Conservation (phyloP, 257 asterid genomes). For the Leonotis leonurus region DNA sequence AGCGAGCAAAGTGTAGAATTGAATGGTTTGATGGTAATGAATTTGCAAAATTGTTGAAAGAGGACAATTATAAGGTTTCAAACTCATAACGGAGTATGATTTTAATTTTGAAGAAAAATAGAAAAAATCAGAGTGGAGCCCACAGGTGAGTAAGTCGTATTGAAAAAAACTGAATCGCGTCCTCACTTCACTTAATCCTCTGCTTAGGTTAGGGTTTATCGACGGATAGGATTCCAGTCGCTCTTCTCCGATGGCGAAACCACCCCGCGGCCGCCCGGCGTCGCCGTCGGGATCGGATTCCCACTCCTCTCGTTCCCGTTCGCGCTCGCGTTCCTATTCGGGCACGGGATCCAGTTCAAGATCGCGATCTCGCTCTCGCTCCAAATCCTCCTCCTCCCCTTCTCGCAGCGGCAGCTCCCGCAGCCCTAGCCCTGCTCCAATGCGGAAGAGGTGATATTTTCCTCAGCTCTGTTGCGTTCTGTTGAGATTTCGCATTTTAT, state of each 20-base stretch:
- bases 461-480: neutral
- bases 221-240: conserved; percentile 9
- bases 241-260: conserved; percentile 39
- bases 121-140: too few relatives aligned
- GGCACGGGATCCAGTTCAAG: too few relatives aligned
- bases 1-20: too few relatives aligned
- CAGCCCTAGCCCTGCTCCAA: conserved; percentile 33
- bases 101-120: too few relatives aligned
- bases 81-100: too few relatives aligned
- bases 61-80: too few relatives aligned
- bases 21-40: too few relatives aligned
- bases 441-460: conserved; percentile 34
- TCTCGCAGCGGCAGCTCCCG: conserved; percentile 41
- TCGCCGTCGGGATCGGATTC: conserved; percentile 31
- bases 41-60: too few relatives aligned
- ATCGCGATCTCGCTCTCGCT: conserved; percentile 47
- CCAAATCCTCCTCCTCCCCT: conserved; percentile 37
- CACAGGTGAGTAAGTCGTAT: too few relatives aligned
- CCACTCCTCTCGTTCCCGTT: conserved; percentile 24
- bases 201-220: conserved; percentile 32
- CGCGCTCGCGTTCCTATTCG: conserved; percentile 38
- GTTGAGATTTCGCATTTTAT: neutral
- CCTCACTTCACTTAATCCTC: neutral
- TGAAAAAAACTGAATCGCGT: too few relatives aligned
- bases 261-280: conserved; percentile 35